A percentile compares a stretch with the other conserved stretches of the same genome.
Conservation (phyloP, 2,329 filamentous ascomycete genomes). For the Teratosphaeria pseudoeucalypti region DNA sequence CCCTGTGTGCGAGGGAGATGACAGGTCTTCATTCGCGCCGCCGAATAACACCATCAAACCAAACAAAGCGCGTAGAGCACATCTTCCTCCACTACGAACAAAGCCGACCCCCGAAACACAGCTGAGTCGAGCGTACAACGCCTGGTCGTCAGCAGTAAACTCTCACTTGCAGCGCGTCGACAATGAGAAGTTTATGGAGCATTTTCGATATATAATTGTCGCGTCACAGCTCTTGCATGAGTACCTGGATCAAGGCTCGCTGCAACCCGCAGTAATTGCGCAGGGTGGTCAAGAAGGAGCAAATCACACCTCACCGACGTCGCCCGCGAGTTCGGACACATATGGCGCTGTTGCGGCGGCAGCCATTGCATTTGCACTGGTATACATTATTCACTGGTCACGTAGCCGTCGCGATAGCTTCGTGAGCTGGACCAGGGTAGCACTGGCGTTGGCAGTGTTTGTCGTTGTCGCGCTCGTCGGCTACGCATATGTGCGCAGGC, state of each 20-base stretch:
- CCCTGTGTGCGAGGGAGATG: background rate
- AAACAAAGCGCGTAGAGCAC: background rate
- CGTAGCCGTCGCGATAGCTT: constrained; percentile 42
- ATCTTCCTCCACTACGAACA: constrained; percentile 3
- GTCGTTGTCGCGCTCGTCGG: constrained; percentile 46
- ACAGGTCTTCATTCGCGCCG: constrained; percentile 9
- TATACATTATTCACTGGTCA: constrained; percentile 63
- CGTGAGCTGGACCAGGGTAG: constrained; percentile 46
- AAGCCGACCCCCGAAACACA: constrained; percentile 10
- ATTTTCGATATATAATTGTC: constrained; percentile 87
- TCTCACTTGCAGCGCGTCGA: constrained; percentile 65
- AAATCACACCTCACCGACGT: constrained; percentile 7
- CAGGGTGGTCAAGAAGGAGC: constrained; percentile 13
- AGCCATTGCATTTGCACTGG: constrained; percentile 48
- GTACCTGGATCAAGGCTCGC: constrained; percentile 37
- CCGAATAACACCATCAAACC: constrained; percentile 1
- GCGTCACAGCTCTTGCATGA: constrained; percentile 80
- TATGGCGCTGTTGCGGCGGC: constrained; percentile 57
- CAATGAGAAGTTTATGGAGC: constrained; percentile 77
- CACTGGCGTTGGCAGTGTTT: constrained; percentile 40
- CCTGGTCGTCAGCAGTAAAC: constrained; percentile 52
- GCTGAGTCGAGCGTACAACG: constrained; percentile 33
- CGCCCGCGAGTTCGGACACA: constrained; percentile 38
- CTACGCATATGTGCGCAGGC: constrained; percentile 64
- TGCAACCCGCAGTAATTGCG: constrained; percentile 21